Evolutionary conservation across 1,284 basidiomycete species (phyloP).

Genomic region (Albatrellus sp.): DNA sequence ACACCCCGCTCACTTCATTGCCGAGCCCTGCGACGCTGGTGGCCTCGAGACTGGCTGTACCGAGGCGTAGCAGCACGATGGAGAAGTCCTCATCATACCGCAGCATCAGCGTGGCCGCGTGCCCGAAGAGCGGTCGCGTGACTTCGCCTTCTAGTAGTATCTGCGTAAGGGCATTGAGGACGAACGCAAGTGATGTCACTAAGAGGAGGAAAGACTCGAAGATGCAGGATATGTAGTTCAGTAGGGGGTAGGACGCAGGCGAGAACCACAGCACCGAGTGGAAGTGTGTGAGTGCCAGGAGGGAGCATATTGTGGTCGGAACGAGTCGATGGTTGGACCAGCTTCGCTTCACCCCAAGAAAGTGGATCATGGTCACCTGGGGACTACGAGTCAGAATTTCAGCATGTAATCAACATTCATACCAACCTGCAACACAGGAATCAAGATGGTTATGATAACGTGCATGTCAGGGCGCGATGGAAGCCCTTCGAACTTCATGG

Average conservation of each 20-base stretch:
- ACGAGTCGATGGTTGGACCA: constrained; percentile 51
- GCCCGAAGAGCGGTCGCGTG: constrained; percentile 34
- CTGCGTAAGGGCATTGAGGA: constrained; percentile 51
- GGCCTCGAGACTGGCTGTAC: constrained; percentile 62
- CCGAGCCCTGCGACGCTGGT: constrained; percentile 59
- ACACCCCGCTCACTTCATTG: constrained; percentile 54
- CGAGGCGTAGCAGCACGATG: constrained; percentile 53
- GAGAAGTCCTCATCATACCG: constrained; percentile 62
- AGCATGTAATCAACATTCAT: neutral
- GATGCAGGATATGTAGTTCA: constrained; percentile 60
- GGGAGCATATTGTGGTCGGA: constrained; percentile 48
- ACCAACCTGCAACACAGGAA: constrained; percentile 55
- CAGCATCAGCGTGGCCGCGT: constrained; percentile 28
- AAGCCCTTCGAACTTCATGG: constrained; percentile 25
- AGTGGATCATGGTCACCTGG: constrained; percentile 50
- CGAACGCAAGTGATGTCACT: constrained; percentile 41
- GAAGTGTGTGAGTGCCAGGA: constrained; percentile 52
- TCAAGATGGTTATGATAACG: constrained; percentile 49
- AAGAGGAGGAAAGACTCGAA: constrained; percentile 49
- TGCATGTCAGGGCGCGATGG: constrained; percentile 58
- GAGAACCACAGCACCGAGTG: constrained; percentile 45
- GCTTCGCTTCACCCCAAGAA: constrained; percentile 44
- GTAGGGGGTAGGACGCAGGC: constrained; percentile 42
- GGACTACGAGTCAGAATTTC: constrained; percentile 4
- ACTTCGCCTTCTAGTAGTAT: constrained; percentile 42